phyloP scores from a whole-genome alignment of 1,284 basidiomycete species.

The Jaminaea rosea region DNA sequence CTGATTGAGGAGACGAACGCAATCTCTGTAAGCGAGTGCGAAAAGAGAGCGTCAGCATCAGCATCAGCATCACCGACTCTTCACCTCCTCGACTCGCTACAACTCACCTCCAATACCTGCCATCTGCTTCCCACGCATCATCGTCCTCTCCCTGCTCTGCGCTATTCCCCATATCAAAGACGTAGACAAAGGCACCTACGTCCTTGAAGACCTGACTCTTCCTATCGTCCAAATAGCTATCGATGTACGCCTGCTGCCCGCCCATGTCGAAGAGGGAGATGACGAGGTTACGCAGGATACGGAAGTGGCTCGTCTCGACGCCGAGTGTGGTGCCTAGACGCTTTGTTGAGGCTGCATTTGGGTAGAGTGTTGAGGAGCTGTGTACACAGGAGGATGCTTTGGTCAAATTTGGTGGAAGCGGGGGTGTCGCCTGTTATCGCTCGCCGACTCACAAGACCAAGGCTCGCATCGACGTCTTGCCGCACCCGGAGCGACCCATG shows the following conservation, averaged over 20 bases:
- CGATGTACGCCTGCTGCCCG: conserved; percentile 95
- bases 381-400: too few relatives aligned
- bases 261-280: conserved; percentile 97
- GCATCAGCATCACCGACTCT: not conserved
- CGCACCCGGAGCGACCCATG: conserved; percentile 50
- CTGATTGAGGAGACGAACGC: too few relatives aligned
- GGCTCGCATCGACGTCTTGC: conserved; percentile 90
- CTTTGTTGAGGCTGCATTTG: conserved; percentile 53
- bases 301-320: conserved; percentile 93
- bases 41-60: too few relatives aligned
- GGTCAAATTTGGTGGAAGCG: too few relatives aligned
- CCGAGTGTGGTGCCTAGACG: conserved; percentile 92
- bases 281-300: conserved; percentile 87
- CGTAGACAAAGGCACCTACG: conserved; percentile 94
- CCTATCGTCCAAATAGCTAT: conserved; percentile 82
- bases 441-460: conserved; percentile 79
- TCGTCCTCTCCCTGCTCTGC: conserved; percentile 28
- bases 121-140: conserved; percentile 53
- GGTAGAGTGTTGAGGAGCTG: not conserved
- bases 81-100: too few relatives aligned
- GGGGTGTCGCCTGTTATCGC: too few relatives aligned
- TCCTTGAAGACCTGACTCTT: conserved; percentile 86
- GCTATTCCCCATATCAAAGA: conserved; percentile 73
- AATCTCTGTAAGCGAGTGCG: too few relatives aligned
- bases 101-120: conserved; percentile 36